Percentiles rank a stretch among this genome's conserved stretches.
Conservation (phyloP, 768 basidiomycete species). For the Auricularia sp. region DNA sequence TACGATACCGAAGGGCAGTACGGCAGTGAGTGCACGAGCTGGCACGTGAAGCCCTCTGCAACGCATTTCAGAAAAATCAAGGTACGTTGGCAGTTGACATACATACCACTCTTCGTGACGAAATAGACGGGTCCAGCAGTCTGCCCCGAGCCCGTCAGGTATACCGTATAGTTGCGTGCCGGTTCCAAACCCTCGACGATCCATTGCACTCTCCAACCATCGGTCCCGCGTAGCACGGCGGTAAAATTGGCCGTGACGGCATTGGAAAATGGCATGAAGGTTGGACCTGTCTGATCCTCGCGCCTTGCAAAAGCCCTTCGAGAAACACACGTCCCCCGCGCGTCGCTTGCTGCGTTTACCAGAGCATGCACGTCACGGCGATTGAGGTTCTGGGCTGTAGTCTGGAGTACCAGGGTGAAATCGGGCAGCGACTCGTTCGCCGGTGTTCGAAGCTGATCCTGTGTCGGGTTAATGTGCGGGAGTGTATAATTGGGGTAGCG, state of each 20-base stretch:
- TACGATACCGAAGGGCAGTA: slow-evolving; percentile 67
- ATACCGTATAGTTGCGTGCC: slow-evolving; percentile 68
- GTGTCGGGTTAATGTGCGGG: slow-evolving; percentile 41
- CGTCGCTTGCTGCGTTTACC: not conserved
- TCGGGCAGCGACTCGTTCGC: slow-evolving; percentile 8
- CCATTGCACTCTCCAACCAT: slow-evolving; percentile 65
- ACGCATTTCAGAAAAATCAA: not conserved
- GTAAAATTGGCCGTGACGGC: slow-evolving; percentile 28
- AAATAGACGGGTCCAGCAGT: slow-evolving; percentile 64
- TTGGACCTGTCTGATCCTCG: not conserved
- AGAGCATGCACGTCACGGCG: not conserved
- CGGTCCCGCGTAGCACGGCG: slow-evolving; percentile 44
- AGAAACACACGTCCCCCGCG: not conserved
- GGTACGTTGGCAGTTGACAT: not conserved
- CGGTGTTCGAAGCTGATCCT: slow-evolving; percentile 29
- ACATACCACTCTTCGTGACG: slow-evolving; percentile 61
- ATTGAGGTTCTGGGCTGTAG: not conserved
- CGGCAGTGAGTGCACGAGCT: slow-evolving; percentile 57
- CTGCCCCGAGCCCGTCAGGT: slow-evolving; percentile 42
- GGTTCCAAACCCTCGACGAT: slow-evolving; percentile 47
- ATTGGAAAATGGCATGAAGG: not conserved
- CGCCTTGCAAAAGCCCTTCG: not conserved
- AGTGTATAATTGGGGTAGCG: slow-evolving; percentile 70
- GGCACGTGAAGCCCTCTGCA: slow-evolving; percentile 56
- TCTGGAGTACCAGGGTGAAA: not conserved